phyloP scores from a whole-genome alignment of 179 eudicot species.

The Sideroxylon spinosum region DNA sequence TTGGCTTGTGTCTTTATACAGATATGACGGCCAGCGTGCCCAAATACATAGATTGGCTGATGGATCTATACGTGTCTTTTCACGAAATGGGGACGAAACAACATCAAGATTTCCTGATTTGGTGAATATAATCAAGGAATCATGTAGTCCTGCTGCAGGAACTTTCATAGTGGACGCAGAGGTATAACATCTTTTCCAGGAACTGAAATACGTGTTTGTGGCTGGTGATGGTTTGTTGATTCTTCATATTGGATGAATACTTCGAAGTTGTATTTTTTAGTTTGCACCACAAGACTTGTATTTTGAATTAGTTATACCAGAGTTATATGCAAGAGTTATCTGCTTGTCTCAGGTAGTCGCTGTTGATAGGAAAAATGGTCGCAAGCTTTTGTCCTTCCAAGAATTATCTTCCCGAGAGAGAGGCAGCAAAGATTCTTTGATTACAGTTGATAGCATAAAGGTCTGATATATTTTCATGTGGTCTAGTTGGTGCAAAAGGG shows the following conservation, averaged over 20 bases:
- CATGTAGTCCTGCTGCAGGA: constrained; percentile 45
- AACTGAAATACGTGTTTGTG: constrained; percentile 4
- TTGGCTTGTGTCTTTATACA: constrained; percentile 18
- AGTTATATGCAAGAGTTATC: not conserved
- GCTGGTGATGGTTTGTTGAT: not conserved
- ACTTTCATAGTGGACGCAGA: constrained; percentile 86
- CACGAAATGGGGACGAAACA: constrained; percentile 94
- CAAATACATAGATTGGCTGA: constrained; percentile 83
- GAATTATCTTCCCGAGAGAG: constrained; percentile 87
- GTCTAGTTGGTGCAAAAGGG: not conserved
- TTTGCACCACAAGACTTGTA: not conserved
- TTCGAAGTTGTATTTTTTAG: constrained; percentile 5
- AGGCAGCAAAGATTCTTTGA: constrained; percentile 63
- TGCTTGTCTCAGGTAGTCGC: constrained; percentile 73
- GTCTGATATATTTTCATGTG: constrained; percentile 24
- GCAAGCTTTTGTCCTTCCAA: constrained; percentile 84
- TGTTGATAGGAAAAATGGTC: constrained; percentile 69
- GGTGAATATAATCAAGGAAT: constrained; percentile 63
- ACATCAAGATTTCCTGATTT: constrained; percentile 85
- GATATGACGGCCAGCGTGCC: constrained; percentile 99
- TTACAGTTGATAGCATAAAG: constrained; percentile 74
- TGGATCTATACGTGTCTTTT: constrained; percentile 81
- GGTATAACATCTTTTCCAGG: constrained; percentile 36
- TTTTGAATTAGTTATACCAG: not conserved
- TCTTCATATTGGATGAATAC: not conserved